Conservation (phyloP, 1,139 yeast genomes). For the Wickerhamomyces sp. region DNA sequence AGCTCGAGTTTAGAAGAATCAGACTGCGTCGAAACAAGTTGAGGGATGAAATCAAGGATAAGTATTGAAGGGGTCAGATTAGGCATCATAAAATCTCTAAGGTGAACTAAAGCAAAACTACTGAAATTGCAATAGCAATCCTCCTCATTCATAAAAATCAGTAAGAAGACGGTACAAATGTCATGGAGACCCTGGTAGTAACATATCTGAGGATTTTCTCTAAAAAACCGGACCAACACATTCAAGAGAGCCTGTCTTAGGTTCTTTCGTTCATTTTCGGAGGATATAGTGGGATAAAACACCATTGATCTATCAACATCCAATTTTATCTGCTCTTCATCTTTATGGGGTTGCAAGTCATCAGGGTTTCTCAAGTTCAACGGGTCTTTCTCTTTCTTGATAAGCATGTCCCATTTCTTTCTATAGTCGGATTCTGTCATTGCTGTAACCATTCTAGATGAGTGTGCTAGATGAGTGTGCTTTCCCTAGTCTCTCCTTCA, state of each 20-base stretch:
- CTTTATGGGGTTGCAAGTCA: slow-evolving; percentile 44
- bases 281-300: slow-evolving; percentile 26
- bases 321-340: slow-evolving; percentile 72
- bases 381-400: neutral
- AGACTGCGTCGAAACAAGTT: slow-evolving; percentile 36
- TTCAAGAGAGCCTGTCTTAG: slow-evolving; percentile 39
- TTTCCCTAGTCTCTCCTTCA: too few species aligned
- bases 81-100: slow-evolving; percentile 83
- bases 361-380: neutral
- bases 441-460: slow-evolving; percentile 27
- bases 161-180: slow-evolving; percentile 62
- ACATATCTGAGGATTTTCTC: slow-evolving; percentile 55
- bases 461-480: too few species aligned
- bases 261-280: slow-evolving; percentile 17
- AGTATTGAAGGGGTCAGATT: slow-evolving; percentile 60
- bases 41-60: slow-evolving; percentile 63
- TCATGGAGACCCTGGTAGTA: slow-evolving; percentile 96
- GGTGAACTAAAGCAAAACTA: slow-evolving; percentile 51
- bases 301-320: slow-evolving; percentile 75
- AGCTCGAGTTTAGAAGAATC: slow-evolving; percentile 31
- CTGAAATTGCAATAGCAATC: slow-evolving; percentile 42
- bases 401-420: neutral
- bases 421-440: neutral
- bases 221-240: slow-evolving; percentile 50
- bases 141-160: slow-evolving; percentile 47